Percentiles rank a stretch among this genome's conserved stretches.
Evolutionary conservation across 2,329 filamentous ascomycete genomes (phyloP).

Genomic region (Ambrosiella cleistominuta): DNA sequence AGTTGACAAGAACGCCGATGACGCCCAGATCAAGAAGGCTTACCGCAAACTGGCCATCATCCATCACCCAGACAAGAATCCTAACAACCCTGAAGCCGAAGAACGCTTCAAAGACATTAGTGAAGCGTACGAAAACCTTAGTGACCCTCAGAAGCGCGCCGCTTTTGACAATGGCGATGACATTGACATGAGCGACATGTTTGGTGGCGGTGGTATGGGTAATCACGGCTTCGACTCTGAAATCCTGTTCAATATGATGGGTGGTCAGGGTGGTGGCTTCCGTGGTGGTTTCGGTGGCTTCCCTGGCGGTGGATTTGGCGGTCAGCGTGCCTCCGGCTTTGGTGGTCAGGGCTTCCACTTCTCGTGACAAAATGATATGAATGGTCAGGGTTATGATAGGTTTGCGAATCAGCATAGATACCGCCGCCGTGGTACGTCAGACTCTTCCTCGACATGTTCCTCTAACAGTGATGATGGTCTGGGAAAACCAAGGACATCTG

Average conservation of each 20-base stretch:
- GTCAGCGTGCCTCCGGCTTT: slow-evolving; percentile 32
- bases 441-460: neutral
- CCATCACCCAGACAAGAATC: slow-evolving; percentile 96
- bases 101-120: slow-evolving; percentile 95
- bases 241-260: slow-evolving; percentile 74
- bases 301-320: slow-evolving; percentile 25
- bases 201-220: slow-evolving; percentile 45
- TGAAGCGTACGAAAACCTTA: slow-evolving; percentile 91
- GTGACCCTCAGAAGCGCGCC: slow-evolving; percentile 82
- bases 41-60: slow-evolving; percentile 89
- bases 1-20: slow-evolving; percentile 67
- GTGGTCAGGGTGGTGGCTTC: slow-evolving; percentile 36
- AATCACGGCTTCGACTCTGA: slow-evolving; percentile 57
- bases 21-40: slow-evolving; percentile 83
- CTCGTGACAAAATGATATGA: slow-evolving; percentile 15
- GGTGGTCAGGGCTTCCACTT: slow-evolving; percentile 41
- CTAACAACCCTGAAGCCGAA: slow-evolving; percentile 64
- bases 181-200: slow-evolving; percentile 75
- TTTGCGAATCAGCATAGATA: neutral
- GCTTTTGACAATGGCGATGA: slow-evolving; percentile 88
- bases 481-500: neutral
- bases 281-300: slow-evolving; percentile 32
- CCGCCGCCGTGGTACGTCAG: neutral
- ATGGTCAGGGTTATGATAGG: neutral
- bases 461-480: neutral